These are phyloP conservation scores for Inonotus hispidus DNA, from an alignment of 1,284 basidiomycete species.

Conservation along the genomic window DNA sequence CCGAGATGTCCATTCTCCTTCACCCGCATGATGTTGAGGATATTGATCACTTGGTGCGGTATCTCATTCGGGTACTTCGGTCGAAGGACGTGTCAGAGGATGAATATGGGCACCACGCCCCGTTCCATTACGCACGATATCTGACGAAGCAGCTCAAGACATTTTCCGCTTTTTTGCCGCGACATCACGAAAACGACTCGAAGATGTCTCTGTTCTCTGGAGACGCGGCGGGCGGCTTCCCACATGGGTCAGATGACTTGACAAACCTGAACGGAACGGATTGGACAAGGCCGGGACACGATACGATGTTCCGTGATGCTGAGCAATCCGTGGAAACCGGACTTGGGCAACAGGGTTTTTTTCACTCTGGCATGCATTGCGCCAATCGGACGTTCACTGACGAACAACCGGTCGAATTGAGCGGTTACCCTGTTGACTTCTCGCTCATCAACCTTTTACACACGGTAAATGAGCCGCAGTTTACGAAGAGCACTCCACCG, in stretches of 20 bases:
- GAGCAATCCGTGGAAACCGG: background rate
- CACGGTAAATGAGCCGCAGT: conserved; percentile 14
- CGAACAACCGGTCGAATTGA: background rate
- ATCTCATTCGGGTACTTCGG: conserved; percentile 5
- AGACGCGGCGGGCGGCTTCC: background rate
- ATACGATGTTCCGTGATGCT: background rate
- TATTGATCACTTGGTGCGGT: conserved; percentile 5
- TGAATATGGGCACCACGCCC: conserved; percentile 13
- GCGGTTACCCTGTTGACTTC: conserved; percentile 12
- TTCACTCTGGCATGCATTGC: background rate
- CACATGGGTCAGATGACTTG: conserved; percentile 5
- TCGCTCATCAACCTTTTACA: conserved; percentile 14
- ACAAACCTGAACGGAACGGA: background rate
- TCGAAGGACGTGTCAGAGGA: conserved; percentile 11
- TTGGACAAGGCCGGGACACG: background rate
- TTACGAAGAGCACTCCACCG: conserved; percentile 13
- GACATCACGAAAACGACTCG: background rate
- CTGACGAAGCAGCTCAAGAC: conserved; percentile 18
- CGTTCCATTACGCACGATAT: conserved; percentile 16
- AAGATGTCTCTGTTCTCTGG: background rate
- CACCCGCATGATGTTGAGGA: conserved; percentile 4
- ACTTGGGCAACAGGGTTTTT: background rate
- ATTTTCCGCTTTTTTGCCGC: conserved; percentile 13
- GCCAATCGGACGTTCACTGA: background rate
- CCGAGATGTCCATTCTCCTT: conserved; percentile 14